Conservation (phyloP, 495 filamentous ascomycete species). For the Chaetomium tenue region DNA sequence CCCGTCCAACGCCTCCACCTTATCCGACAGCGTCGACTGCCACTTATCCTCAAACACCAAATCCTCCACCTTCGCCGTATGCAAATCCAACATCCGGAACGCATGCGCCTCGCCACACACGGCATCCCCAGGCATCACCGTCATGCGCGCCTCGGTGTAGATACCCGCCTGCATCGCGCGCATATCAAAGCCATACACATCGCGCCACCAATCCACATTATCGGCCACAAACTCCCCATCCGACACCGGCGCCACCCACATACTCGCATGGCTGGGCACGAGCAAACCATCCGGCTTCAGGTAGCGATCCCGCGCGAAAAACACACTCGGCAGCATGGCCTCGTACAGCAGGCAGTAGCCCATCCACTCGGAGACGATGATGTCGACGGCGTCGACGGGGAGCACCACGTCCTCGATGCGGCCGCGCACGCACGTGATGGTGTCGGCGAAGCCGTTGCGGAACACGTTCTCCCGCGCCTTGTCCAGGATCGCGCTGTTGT, state of each 20-base stretch:
- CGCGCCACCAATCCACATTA: conserved; percentile 93
- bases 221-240: conserved; percentile 89
- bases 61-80: conserved; percentile 70
- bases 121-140: conserved; percentile 72
- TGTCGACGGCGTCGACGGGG: conserved; percentile 87
- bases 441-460: conserved; percentile 74
- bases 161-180: conserved; percentile 81
- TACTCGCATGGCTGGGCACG: conserved; percentile 85
- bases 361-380: conserved; percentile 99
- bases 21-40: conserved; percentile 38
- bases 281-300: conserved; percentile 80
- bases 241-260: conserved; percentile 84
- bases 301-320: conserved; percentile 91
- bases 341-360: conserved; percentile 98
- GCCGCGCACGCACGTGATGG: conserved; percentile 88
- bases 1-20: conserved; percentile 60
- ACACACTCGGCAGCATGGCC: conserved; percentile 94
- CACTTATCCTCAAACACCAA: conserved; percentile 74
- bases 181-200: conserved; percentile 98
- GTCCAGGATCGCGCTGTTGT: conserved; percentile 95
- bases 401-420: conserved; percentile 94
- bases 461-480: conserved; percentile 91
- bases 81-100: conserved; percentile 74
- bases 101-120: conserved; percentile 75
- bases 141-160: conserved; percentile 79